Evolutionary conservation across 2,329 filamentous ascomycete species (phyloP).

Genomic region (Decorospora gaudefroyi): DNA sequence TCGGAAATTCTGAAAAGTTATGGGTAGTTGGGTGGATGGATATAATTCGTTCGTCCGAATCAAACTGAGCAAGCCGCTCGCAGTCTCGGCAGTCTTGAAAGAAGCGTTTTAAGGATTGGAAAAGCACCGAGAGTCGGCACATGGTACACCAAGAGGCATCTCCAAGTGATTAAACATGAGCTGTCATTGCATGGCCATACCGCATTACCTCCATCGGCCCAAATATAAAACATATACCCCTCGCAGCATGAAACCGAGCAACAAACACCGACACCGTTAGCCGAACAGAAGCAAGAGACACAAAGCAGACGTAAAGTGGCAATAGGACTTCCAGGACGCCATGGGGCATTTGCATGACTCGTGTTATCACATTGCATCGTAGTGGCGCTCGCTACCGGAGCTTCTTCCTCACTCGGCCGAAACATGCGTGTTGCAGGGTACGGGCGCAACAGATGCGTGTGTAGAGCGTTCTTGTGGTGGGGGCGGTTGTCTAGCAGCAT

Average conservation of each 20-base stretch:
- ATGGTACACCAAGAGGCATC: neutral
- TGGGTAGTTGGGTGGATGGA: neutral
- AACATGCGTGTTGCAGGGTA: slow-evolving; percentile 13
- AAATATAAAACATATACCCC: slow-evolving; percentile 26
- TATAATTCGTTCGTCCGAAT: no score
- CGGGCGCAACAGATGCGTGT: slow-evolving; percentile 24
- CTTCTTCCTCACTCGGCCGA: slow-evolving; percentile 4
- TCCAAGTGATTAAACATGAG: slow-evolving; percentile 7
- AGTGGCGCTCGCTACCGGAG: slow-evolving; percentile 11
- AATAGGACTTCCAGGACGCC: slow-evolving; percentile 46
- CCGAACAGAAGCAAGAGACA: slow-evolving; percentile 34
- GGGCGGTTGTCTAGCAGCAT: slow-evolving; percentile 67
- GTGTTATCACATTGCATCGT: slow-evolving; percentile 28
- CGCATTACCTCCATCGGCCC: slow-evolving; percentile 35
- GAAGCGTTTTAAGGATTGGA: no score
- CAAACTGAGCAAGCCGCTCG: no score
- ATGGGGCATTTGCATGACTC: slow-evolving; percentile 42
- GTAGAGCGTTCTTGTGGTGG: slow-evolving; percentile 13
- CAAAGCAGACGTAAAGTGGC: slow-evolving; percentile 39
- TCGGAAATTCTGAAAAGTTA: slow-evolving; percentile 49
- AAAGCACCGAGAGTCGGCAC: neutral
- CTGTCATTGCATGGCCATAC: slow-evolving; percentile 26
- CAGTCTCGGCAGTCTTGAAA: no score
- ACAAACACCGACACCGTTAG: slow-evolving; percentile 33
- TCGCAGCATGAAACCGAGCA: slow-evolving; percentile 37